Percentiles rank a stretch among this genome's conserved stretches.
These are phyloP conservation scores for Geotrichum carabidarum DNA, from an alignment of 1,139 yeast genomes.

Conservation along the genomic window DNA sequence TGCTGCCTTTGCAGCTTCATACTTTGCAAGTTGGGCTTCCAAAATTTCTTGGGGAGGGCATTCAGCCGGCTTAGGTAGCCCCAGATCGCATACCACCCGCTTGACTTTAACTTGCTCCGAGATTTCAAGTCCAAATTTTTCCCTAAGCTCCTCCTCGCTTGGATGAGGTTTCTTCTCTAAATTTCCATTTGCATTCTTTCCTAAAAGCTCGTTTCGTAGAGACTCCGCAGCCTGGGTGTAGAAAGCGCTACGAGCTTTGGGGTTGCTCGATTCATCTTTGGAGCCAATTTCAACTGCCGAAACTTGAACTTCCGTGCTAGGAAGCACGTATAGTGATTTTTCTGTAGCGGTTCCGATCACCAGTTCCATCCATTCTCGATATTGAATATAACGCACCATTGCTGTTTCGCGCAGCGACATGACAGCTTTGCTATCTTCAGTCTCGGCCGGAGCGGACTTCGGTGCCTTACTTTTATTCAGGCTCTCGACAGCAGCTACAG, in stretches of 20 bases:
- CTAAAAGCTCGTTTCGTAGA: conserved; percentile 28
- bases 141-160: conserved; percentile 5
- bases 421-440: conserved; percentile 40
- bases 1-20: not conserved
- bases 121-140: conserved; percentile 9
- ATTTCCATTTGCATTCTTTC: not conserved
- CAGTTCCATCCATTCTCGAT: conserved; percentile 45
- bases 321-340: conserved; percentile 26
- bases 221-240: conserved; percentile 29
- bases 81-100: conserved; percentile 1
- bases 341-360: conserved; percentile 38
- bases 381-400: conserved; percentile 40
- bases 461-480: not conserved
- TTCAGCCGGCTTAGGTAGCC: conserved; percentile 5
- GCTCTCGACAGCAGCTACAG: not conserved
- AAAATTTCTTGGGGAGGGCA: conserved; percentile 9
- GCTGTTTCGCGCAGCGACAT: conserved; percentile 43
- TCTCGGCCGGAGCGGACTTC: conserved; percentile 29
- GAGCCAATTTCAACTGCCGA: not conserved
- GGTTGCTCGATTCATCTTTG: not conserved
- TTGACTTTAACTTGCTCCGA: not conserved
- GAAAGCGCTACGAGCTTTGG: conserved; percentile 20
- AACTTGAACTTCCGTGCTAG: not conserved
- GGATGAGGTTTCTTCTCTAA: not conserved
- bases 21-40: conserved; percentile 8